Conservation (phyloP, 1,284 basidiomycete species). For the Rhodotorula sp. region DNA sequence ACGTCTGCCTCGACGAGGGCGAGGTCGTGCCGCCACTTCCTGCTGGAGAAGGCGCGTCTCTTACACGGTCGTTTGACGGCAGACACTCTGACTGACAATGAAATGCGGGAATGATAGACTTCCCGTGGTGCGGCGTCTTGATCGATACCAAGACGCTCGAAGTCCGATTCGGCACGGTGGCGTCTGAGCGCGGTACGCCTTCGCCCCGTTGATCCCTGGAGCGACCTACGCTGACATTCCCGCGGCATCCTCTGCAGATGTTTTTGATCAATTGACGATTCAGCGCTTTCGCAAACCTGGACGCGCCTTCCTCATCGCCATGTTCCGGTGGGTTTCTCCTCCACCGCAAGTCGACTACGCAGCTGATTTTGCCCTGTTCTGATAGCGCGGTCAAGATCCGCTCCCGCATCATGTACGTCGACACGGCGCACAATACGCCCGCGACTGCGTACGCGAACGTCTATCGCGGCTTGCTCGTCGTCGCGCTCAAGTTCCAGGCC, state of each 20-base stretch:
- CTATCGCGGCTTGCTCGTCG: conserved; percentile 79
- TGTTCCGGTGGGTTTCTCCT: conserved; percentile 42
- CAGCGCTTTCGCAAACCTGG: conserved; percentile 44
- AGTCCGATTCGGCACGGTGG: conserved; percentile 53
- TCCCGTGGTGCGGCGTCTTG: conserved; percentile 84
- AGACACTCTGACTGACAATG: no score
- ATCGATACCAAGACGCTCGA: conserved; percentile 74
- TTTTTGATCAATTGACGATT: conserved; percentile 49
- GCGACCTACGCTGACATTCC: no score
- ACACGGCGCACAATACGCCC: conserved; percentile 66
- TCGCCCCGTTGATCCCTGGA: no score
- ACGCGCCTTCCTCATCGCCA: conserved; percentile 43
- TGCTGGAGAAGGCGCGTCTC: background rate
- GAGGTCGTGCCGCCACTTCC: conserved; percentile 33
- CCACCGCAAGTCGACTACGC: background rate
- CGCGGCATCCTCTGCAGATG: conserved; percentile 27
- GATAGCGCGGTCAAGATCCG: conserved; percentile 62
- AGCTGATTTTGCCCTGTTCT: background rate
- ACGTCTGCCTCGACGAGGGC: conserved; percentile 53
- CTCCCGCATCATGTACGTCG: conserved; percentile 71
- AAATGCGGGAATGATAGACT: conserved; percentile 55
- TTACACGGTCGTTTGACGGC: no score
- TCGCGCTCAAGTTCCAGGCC: conserved; percentile 81
- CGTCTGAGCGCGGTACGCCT: conserved; percentile 54
- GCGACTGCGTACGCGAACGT: conserved; percentile 71